A percentile compares a stretch with the other conserved stretches of the same genome.
These are phyloP conservation scores for Aspergillus sp. DNA, from an alignment of 2,329 filamentous ascomycete species.

Conservation along the genomic window DNA sequence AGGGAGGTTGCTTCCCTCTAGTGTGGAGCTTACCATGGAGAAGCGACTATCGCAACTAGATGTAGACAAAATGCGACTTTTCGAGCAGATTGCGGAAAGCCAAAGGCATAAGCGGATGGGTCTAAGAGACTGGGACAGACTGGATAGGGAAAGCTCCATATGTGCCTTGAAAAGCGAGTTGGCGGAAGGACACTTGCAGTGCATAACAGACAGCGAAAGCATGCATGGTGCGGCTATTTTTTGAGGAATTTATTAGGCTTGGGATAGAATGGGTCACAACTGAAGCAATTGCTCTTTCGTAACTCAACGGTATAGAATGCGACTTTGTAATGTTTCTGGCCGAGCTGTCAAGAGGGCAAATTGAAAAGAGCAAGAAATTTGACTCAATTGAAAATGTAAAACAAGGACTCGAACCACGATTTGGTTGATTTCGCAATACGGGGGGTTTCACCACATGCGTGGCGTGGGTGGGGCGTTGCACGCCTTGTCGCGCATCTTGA, in stretches of 20 bases:
- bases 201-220: constrained; percentile 46
- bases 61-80: constrained; percentile 44
- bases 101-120: constrained; percentile 43
- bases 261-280: neutral
- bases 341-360: too few relatives aligned
- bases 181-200: constrained; percentile 48
- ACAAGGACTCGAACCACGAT: too few relatives aligned
- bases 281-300: neutral
- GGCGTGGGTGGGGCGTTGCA: constrained; percentile 11
- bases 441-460: constrained; percentile 9
- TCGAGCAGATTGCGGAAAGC: constrained; percentile 45
- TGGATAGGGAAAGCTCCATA: constrained; percentile 48
- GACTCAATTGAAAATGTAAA: too few relatives aligned
- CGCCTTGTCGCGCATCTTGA: constrained; percentile 23
- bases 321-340: too few relatives aligned
- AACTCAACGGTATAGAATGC: neutral
- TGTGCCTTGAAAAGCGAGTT: constrained; percentile 49
- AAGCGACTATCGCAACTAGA: constrained; percentile 48
- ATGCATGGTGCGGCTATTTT: constrained; percentile 42
- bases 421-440: too few relatives aligned
- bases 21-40: constrained; percentile 40
- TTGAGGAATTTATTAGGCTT: constrained; percentile 16
- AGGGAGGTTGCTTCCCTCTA: constrained; percentile 40
- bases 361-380: too few relatives aligned
- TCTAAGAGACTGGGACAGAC: constrained; percentile 48